A percentile compares a stretch with the other conserved stretches of the same genome.
These are phyloP conservation scores for Fusarium sp. DNA, from an alignment of 2,329 filamentous ascomycete species.

Conservation along the genomic window DNA sequence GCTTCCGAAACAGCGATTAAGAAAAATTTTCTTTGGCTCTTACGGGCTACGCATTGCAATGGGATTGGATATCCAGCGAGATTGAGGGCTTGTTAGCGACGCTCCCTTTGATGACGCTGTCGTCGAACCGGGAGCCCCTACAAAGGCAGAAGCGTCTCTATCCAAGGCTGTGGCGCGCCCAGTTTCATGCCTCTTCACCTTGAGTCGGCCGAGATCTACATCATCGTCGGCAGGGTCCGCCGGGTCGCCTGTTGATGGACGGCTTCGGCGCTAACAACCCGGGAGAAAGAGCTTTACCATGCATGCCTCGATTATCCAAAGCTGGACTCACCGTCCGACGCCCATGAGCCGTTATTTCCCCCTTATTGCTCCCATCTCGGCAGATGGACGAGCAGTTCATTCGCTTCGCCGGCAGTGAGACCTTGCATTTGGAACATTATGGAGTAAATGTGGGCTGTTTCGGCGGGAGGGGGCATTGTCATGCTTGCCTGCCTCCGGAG, in stretches of 20 bases:
- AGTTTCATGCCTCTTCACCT: conserved; percentile 10
- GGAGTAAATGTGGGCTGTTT: conserved; percentile 34
- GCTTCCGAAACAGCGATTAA: conserved; percentile 17
- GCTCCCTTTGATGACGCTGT: conserved; percentile 13
- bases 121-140: conserved; percentile 17
- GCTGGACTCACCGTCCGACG: not conserved
- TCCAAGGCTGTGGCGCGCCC: conserved; percentile 9
- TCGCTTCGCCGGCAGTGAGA: conserved; percentile 36
- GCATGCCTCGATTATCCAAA: conserved; percentile 31
- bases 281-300: conserved; percentile 1
- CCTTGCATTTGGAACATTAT: conserved; percentile 18
- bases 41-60: conserved; percentile 1
- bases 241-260: conserved; percentile 4
- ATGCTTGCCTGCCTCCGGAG: conserved; percentile 17
- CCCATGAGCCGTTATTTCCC: conserved; percentile 14
- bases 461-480: conserved; percentile 30
- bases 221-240: conserved; percentile 44
- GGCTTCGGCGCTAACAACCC: not conserved
- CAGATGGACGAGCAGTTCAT: conserved; percentile 19
- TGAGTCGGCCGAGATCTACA: conserved; percentile 42
- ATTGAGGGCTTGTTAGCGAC: conserved; percentile 1
- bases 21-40: conserved; percentile 1
- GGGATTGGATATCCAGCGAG: conserved; percentile 13
- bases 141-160: not conserved
- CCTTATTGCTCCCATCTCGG: conserved; percentile 12